Conservation (phyloP, 441 rosid species). For the Manihot esculenta region DNA sequence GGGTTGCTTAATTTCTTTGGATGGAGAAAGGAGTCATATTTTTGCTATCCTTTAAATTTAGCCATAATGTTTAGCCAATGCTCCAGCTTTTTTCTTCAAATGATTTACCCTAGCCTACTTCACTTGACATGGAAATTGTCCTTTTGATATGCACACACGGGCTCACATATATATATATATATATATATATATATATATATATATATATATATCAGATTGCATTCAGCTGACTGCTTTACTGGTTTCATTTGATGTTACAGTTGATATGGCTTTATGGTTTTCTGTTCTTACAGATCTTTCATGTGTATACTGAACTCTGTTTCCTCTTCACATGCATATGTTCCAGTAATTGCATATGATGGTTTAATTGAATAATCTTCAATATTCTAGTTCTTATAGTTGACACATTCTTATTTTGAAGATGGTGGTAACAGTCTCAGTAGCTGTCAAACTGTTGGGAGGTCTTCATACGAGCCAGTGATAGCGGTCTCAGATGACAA, state of each 20-base stretch:
- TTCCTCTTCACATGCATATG: too few relatives aligned
- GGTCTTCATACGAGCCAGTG: slow-evolving; percentile 15
- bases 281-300: too few relatives aligned
- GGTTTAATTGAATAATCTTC: too few relatives aligned
- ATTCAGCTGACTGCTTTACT: too few relatives aligned
- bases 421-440: slow-evolving; percentile 22
- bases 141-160: too few relatives aligned
- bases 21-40: neutral
- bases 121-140: neutral
- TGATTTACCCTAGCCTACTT: neutral
- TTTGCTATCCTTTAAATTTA: neutral
- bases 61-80: neutral
- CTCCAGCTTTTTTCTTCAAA: neutral
- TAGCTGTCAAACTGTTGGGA: slow-evolving; percentile 26
- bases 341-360: too few relatives aligned
- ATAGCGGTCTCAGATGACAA: slow-evolving; percentile 16
- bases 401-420: slow-evolving; percentile 26
- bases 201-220: too few relatives aligned
- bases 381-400: slow-evolving; percentile 5
- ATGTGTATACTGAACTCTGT: too few relatives aligned
- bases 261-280: too few relatives aligned
- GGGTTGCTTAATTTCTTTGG: neutral
- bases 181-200: too few relatives aligned
- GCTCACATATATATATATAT: too few relatives aligned
- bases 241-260: too few relatives aligned